These are phyloP conservation scores for Pisolithus microcarpus DNA, from an alignment of 768 basidiomycete genomes.

Conservation along the genomic window DNA sequence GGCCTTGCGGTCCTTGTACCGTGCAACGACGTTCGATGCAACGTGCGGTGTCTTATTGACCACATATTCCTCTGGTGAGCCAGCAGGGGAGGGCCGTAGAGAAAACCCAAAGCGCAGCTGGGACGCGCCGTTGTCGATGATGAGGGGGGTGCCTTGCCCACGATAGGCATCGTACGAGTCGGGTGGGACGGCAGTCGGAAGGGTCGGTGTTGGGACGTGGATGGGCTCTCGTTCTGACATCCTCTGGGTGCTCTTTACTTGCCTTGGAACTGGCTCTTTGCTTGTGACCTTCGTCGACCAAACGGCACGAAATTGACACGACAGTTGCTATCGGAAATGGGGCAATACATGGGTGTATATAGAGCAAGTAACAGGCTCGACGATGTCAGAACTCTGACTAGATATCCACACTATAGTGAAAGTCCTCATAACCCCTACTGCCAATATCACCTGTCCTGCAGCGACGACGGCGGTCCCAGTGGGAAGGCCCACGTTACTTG, in stretches of 20 bases:
- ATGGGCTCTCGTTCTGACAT: background rate
- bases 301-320: no score
- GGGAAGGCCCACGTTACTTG: no score
- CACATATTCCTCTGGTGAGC: background rate
- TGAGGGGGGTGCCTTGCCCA: constrained; percentile 50
- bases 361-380: no score
- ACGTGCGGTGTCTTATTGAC: constrained; percentile 38
- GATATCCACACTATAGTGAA: no score
- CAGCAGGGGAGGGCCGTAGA: constrained; percentile 28
- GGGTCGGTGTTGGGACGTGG: constrained; percentile 13
- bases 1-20: constrained; percentile 83
- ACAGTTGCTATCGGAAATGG: no score
- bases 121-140: constrained; percentile 88
- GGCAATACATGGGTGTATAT: no score
- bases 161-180: constrained; percentile 49
- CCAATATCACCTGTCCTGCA: no score
- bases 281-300: no score
- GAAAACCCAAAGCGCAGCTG: constrained; percentile 80
- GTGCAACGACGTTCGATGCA: constrained; percentile 68
- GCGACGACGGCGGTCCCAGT: no score
- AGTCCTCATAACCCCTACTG: no score
- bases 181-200: constrained; percentile 30
- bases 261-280: no score
- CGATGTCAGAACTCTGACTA: no score
- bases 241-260: background rate